Evolutionary conservation across 441 rosid genomes (phyloP), one percentile per base, ranked within the genome.

Genomic region (Adansonia gregorii): DNA sequence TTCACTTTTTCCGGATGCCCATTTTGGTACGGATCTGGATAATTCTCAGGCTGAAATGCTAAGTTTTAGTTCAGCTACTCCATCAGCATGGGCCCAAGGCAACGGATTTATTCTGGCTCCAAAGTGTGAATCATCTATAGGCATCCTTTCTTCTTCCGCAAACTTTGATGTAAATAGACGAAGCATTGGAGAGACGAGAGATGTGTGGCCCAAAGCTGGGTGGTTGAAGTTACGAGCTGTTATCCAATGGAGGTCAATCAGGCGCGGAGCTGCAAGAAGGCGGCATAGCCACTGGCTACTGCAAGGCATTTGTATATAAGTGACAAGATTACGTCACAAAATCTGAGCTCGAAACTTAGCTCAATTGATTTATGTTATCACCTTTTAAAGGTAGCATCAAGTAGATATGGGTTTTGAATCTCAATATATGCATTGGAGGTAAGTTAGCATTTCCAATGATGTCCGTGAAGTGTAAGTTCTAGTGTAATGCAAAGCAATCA

Each of bases 211-310:
- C 0, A 87, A 77, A 82, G 88, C 84, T 14, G 79, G 90, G 48
- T 90, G 97, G 97, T 88, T 89, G 76, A 89, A 87, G 85, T 77
- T 93, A 22, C 81, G 91, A 59, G 93, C 97, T 49, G 91, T 86
- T 1, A 52, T 91, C 45, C 82, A 73, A 39, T 56, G 80, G 80
- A 78, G 77, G 35, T 89, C 80, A 0, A 58, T 86, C 6, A 55
- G 76, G 43, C 59, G 85, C 2, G 19, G 73, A 48, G 73, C 58
- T 14, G 58, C 73, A 22, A 49, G 39, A 68, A 68, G 56, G 56
- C 43, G 10, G 70, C 67, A 12, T 55, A 2, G 60, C 60, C 60
- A 17, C 60, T 84, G 69, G 86, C 87, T 8, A 76, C 85, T 0
- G 87, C 27, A 81, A 88, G 64, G 78, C 56, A 46, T 80, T 20